These are phyloP conservation scores for Neurospora sp. DNA, from an alignment of 2,329 filamentous ascomycete genomes.

Conservation along the genomic window DNA sequence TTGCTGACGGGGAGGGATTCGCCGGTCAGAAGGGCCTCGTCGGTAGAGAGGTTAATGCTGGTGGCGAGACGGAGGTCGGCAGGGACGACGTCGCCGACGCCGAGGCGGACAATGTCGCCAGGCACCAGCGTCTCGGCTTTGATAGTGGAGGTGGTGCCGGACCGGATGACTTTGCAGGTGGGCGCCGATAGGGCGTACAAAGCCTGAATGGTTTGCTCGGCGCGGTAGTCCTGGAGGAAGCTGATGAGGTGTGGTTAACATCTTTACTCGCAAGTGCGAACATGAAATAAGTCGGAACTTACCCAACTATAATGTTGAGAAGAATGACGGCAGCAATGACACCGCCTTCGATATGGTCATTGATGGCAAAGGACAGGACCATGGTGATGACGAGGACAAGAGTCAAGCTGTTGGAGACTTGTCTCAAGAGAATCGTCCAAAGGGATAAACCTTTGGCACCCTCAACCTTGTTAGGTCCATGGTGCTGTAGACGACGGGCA, in stretches of 20 bases:
- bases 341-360: constrained; percentile 58
- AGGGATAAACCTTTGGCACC: constrained; percentile 61
- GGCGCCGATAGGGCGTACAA: constrained; percentile 49
- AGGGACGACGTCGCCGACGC: constrained; percentile 59
- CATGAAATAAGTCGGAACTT: constrained; percentile 9
- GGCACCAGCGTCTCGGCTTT: constrained; percentile 50
- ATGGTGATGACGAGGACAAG: constrained; percentile 65
- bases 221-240: constrained; percentile 50
- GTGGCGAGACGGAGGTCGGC: constrained; percentile 58
- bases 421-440: constrained; percentile 67
- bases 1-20: constrained; percentile 64
- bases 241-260: constrained; percentile 21
- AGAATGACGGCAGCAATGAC: constrained; percentile 59
- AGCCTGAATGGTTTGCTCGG: constrained; percentile 53
- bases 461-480: constrained; percentile 64
- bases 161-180: constrained; percentile 48
- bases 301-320: constrained; percentile 60
- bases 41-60: constrained; percentile 64
- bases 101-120: constrained; percentile 55
- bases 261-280: background rate
- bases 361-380: constrained; percentile 56
- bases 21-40: constrained; percentile 66
- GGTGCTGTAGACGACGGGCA: constrained; percentile 50
- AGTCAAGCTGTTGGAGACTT: constrained; percentile 69
- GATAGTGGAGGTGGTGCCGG: constrained; percentile 39